Evolutionary conservation across 2,329 filamentous ascomycete genomes (phyloP), one percentile per base, ranked within the genome.

Genomic region (Cladorrhinum sp.): DNA sequence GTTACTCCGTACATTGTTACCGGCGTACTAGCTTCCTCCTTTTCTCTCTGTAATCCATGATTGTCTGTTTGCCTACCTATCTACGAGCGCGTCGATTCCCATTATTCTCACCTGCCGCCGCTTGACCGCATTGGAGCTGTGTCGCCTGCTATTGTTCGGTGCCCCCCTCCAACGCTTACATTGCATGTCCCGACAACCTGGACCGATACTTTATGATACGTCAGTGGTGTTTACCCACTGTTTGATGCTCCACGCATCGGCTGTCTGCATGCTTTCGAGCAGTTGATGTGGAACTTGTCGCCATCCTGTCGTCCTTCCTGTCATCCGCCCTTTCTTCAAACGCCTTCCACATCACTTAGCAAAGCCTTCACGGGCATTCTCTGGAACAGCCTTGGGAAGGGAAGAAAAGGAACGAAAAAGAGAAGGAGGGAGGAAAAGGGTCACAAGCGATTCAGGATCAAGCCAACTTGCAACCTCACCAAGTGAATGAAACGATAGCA

Each of bases 231-330:
- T 55, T 27, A 55, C 27, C 51, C 32, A 45, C 56, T 58, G 55
- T 52, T 55, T 61, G 55, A 58, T 62, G 50, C 52, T 55, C 51
- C 55, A 50, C 45, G 49, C 58, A 27, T 57, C 63, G 58, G 55
- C 57, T 49, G 38, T 60, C 48, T 59, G 56, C 59, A 61, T 58
- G 51, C 20, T 45, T 51, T 18, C 55, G 49, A 45, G 53, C 50
- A 58, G 55, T 58, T 64, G 38, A 62, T 64, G 58, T 53, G 55
- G 50, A 50, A 23, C 57, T 23, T 16, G 20, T 45, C 41, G 41
- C 41, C n/a, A 45, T 45, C 49, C 57, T 50, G 55, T 48, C 53
- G 38, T 60, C 41, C 53, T 52, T 57, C n/a, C 45, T 53, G n/a
- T 50, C 60, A 38, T 20, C 20, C 27, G 16, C 25, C 32, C n/a